Percentiles rank a stretch among this genome's conserved stretches.
Evolutionary conservation across 257 asterid species (phyloP).

Genomic region (Nyctanthes arbortristis): DNA sequence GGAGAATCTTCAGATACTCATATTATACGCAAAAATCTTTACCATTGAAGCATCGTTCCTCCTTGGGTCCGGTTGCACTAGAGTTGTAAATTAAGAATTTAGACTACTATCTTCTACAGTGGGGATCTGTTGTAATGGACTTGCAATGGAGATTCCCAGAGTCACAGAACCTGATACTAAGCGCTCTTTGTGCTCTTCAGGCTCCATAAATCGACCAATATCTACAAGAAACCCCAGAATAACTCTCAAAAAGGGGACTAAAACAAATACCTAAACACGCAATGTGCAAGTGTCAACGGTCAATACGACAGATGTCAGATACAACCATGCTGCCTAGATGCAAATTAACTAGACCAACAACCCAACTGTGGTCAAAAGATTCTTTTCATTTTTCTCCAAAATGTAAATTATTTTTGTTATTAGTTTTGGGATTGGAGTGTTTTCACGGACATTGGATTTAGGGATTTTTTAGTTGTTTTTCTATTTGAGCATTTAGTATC

Average conservation of each 20-base stretch:
- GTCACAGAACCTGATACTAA: constrained; percentile 35
- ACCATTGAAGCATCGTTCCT: constrained; percentile 41
- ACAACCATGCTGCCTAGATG: too few relatives aligned
- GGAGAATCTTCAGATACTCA: constrained; percentile 18
- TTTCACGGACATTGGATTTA: too few relatives aligned
- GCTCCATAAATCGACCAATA: constrained; percentile 41
- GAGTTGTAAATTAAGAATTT: constrained; percentile 30
- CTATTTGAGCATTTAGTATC: not conserved
- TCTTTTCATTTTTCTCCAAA: not conserved
- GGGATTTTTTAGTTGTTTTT: not conserved
- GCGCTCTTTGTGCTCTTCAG: constrained; percentile 37
- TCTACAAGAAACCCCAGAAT: constrained; percentile 44
- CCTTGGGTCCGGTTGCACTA: constrained; percentile 30
- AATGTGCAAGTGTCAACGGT: too few relatives aligned
- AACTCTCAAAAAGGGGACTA: constrained; percentile 29
- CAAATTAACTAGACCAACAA: too few relatives aligned
- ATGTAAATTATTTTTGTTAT: too few relatives aligned
- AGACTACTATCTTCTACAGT: constrained; percentile 24
- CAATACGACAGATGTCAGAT: too few relatives aligned
- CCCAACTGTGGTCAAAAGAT: not conserved
- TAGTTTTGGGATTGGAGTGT: not conserved
- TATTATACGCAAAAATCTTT: constrained; percentile 33
- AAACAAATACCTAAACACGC: constrained; percentile 30
- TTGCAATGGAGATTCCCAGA: constrained; percentile 31
- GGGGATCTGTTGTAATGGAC: constrained; percentile 21